Conservation (phyloP, 2,329 filamentous ascomycete genomes). For the Ilyonectria robusta region DNA sequence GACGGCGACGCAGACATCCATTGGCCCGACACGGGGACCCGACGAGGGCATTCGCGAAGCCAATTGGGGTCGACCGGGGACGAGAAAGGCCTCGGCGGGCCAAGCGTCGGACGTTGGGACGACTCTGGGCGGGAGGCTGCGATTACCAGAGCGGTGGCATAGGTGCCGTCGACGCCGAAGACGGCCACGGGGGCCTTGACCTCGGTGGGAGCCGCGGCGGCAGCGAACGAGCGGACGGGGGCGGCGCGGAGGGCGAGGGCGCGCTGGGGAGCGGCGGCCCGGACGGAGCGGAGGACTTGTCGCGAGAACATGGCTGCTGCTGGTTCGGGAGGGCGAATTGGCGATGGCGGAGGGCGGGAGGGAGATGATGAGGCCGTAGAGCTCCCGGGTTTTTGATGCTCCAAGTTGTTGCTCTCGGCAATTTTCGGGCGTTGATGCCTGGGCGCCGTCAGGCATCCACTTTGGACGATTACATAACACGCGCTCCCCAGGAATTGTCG, state of each 20-base stretch:
- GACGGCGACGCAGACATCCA: conserved; percentile 44
- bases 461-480: conserved; percentile 49
- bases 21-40: conserved; percentile 36
- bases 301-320: conserved; percentile 69
- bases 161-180: conserved; percentile 97
- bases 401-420: conserved; percentile 58
- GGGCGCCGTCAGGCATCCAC: conserved; percentile 55
- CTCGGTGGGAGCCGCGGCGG: conserved; percentile 75
- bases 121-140: conserved; percentile 20
- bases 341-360: conserved; percentile 31
- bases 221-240: conserved; percentile 84
- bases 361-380: conserved; percentile 44
- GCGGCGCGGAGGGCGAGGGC: conserved; percentile 59
- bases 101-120: conserved; percentile 19
- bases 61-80: conserved; percentile 38
- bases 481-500: no score
- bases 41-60: conserved; percentile 32
- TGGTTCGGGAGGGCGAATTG: conserved; percentile 33
- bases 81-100: not conserved
- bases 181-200: conserved; percentile 90
- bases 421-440: conserved; percentile 61
- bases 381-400: conserved; percentile 50
- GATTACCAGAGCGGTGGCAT: conserved; percentile 97
- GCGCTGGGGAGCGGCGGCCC: conserved; percentile 73
- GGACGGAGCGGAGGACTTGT: conserved; percentile 70